Base-by-base conservation (phyloP, 306 rosid genomes). In the Medicago ruthenica region DNA sequence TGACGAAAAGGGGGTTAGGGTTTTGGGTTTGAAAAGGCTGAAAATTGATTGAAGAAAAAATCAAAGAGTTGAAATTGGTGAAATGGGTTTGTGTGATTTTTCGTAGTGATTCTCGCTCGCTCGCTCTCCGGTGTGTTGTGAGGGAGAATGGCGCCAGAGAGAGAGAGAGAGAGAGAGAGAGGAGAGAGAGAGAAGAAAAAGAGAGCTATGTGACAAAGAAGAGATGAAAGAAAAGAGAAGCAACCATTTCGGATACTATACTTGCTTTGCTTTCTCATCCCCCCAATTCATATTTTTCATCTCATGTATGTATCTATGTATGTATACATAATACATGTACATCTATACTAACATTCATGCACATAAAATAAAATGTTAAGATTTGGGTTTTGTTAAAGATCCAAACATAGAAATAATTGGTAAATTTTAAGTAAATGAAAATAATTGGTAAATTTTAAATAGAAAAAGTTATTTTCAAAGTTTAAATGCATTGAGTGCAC, bases 261-360 rank as follows among this genome's bases (percentile, higher is more conserved):
- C 82, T 71, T 79, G 78, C 78, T 51, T 67, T 12, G 78, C 67
- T 71, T 79, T 71, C 76, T 79, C 78, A 20, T 53, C 82, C 67
- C 70, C 72, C 73, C 37, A 22, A 59, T 41, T 70, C 72, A 59
- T 16, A 40, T 9, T 66, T 66, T 39, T 54, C 27, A 34, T 9
- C 2, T 6, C 9, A 16, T 16, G 18, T 14, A 48, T 14, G 54
- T 48, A n/a, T n/a, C n/a, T n/a, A 15, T 48, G 37, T 31, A 2
- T 24, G 27, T 24, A 47, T 13, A 48, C 54, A 14, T 48, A 4
- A 47, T 13, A 48, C 54, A 14, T 48, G 13, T 42, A 13, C 48
- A 42, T 31, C 36, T 31, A 31, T 31, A 31, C 6, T 0, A 1
- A 24, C 27, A 24, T 24, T 24, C 27, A 31, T 3, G 7, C 7